These are phyloP conservation scores for Cnidoscolus chayamansa DNA, from an alignment of 441 rosid species.

Conservation along the genomic window DNA sequence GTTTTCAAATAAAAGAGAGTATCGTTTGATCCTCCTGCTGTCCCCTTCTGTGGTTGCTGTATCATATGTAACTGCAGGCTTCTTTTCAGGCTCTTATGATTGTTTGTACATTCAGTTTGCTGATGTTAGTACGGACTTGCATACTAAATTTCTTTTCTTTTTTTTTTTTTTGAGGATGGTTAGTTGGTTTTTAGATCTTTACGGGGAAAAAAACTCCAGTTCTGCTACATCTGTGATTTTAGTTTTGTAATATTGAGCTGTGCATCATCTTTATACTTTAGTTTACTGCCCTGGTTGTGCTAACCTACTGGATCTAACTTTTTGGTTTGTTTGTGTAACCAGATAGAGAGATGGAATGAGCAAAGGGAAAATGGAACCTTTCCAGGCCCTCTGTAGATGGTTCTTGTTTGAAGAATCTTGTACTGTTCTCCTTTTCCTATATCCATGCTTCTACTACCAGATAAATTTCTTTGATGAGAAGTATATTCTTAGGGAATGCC, in stretches of 20 bases:
- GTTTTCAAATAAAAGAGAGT: not conserved
- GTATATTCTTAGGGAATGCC: conserved; percentile 27
- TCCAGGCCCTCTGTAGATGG: conserved; percentile 81
- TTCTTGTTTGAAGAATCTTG: conserved; percentile 20
- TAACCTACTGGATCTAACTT: conserved; percentile 4
- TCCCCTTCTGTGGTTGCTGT: not conserved
- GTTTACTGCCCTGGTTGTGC: not conserved
- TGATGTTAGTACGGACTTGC: not conserved
- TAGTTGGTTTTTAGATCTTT: not conserved
- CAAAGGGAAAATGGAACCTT: conserved; percentile 96
- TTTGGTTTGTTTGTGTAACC: conserved; percentile 12
- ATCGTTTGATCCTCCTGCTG: not conserved
- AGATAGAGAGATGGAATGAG: conserved; percentile 92
- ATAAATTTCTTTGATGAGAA: conserved; percentile 24
- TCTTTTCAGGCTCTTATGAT: not conserved
- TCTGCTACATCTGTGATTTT: not conserved
- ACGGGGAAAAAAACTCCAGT: too few relatives aligned
- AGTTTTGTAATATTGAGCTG: not conserved
- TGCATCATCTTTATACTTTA: not conserved
- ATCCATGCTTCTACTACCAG: conserved; percentile 18
- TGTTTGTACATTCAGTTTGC: too few relatives aligned
- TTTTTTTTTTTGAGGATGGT: not conserved
- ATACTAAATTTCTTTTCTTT: not conserved
- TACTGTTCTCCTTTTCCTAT: conserved; percentile 20
- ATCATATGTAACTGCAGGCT: not conserved